Conservation (phyloP, 768 basidiomycete species). For the Lactifluus hygrophoroides region DNA sequence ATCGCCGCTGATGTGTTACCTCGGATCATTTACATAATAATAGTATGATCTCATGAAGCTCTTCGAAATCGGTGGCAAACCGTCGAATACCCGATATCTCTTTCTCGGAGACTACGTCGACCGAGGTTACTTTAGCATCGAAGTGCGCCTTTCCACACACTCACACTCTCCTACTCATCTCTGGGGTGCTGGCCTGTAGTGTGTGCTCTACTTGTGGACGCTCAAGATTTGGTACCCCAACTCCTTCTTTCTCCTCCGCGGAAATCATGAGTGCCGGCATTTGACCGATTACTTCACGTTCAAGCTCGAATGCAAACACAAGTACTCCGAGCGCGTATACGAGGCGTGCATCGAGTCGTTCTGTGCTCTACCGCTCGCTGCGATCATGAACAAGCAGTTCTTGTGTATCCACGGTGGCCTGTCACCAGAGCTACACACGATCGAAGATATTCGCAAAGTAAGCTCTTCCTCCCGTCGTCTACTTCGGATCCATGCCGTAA, state of each 20-base stretch:
- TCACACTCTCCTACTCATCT: neutral
- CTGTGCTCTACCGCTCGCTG: constrained; percentile 89
- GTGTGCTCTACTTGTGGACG: constrained; percentile 94
- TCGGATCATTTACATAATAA: constrained; percentile 4
- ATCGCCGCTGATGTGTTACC: too few species aligned
- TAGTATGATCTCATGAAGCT: constrained; percentile 76
- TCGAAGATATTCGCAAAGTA: constrained; percentile 88
- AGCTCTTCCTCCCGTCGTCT: constrained; percentile 24
- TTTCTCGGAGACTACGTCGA: constrained; percentile 74
- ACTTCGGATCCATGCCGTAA: neutral
- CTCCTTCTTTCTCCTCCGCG: constrained; percentile 90
- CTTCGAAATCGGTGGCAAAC: constrained; percentile 72
- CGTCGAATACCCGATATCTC: constrained; percentile 63
- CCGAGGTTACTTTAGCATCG: constrained; percentile 68
- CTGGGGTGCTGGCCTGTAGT: constrained; percentile 40
- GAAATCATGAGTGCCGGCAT: constrained; percentile 98
- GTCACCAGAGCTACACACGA: constrained; percentile 88
- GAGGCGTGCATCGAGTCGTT: constrained; percentile 98
- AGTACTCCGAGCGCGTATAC: constrained; percentile 94
- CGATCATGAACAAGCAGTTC: constrained; percentile 99
- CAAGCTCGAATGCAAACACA: constrained; percentile 99
- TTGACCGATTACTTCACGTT: constrained; percentile 99
- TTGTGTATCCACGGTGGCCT: constrained; percentile 96
- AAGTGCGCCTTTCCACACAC: constrained; percentile 32
- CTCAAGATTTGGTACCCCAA: constrained; percentile 99